These are phyloP conservation scores for Cymodocea nodosa DNA, from an alignment of 116 monocot genomes.

Conservation along the genomic window DNA sequence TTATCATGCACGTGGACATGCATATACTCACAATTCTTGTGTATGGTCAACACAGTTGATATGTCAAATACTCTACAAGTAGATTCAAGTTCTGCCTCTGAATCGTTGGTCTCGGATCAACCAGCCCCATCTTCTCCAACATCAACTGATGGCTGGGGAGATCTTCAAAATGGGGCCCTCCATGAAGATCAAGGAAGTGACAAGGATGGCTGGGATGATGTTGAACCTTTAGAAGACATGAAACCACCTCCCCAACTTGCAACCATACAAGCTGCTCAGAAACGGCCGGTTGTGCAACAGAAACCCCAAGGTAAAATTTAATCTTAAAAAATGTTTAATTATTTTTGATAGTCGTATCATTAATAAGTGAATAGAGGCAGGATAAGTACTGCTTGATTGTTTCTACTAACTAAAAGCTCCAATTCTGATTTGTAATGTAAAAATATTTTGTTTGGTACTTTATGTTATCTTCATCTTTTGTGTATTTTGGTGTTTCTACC, in stretches of 20 bases:
- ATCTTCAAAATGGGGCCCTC: slow-evolving; percentile 45
- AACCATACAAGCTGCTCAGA: slow-evolving; percentile 83
- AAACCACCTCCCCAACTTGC: slow-evolving; percentile 40
- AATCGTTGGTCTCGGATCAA: slow-evolving; percentile 24
- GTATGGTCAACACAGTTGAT: slow-evolving; percentile 1
- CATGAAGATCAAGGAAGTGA: slow-evolving; percentile 56
- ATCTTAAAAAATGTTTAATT: no score
- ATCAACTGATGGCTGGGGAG: slow-evolving; percentile 89
- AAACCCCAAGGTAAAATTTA: slow-evolving; percentile 36
- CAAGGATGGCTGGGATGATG: slow-evolving; percentile 93
- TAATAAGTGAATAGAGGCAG: no score
- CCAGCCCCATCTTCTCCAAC: slow-evolving; percentile 71
- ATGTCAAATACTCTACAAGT: slow-evolving; percentile 4
- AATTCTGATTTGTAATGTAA: no score
- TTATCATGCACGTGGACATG: no score
- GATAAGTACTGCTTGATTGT: no score
- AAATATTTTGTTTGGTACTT: no score
- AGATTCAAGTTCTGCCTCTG: slow-evolving; percentile 22
- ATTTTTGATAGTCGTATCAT: no score
- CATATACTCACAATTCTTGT: background rate
- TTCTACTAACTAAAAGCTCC: background rate
- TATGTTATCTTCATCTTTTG: no score
- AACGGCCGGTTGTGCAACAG: slow-evolving; percentile 46
- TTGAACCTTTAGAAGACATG: slow-evolving; percentile 76
- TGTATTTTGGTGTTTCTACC: no score